phyloP scores from a whole-genome alignment of 202 grass and related monocot genomes.

The Zizania palustris region DNA sequence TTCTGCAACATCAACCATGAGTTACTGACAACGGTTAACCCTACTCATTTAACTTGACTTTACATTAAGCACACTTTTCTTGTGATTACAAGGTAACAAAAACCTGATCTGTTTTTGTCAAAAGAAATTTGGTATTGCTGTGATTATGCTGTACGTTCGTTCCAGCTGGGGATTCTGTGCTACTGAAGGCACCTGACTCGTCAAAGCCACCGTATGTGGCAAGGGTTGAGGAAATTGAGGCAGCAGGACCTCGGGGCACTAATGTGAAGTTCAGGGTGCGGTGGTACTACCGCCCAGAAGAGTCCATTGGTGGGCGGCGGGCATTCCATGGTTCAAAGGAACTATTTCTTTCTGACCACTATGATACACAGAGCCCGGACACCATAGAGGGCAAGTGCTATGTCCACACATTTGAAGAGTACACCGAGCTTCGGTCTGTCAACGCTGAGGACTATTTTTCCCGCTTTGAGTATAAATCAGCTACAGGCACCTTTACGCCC shows the following conservation, averaged over 20 bases:
- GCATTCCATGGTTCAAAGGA: slow-evolving; percentile 77
- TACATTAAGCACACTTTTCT: neutral
- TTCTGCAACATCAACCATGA: neutral
- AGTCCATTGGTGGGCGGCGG: slow-evolving; percentile 60
- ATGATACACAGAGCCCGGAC: slow-evolving; percentile 64
- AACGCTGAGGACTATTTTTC: slow-evolving; percentile 76
- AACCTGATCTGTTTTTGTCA: neutral
- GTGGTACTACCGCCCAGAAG: slow-evolving; percentile 79
- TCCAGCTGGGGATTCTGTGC: slow-evolving; percentile 67
- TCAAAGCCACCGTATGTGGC: slow-evolving; percentile 69
- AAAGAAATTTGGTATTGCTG: neutral
- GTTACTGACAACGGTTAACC: too few species aligned
- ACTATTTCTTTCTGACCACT: slow-evolving; percentile 76
- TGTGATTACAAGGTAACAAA: neutral
- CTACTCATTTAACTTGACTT: neutral
- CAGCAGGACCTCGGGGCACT: slow-evolving; percentile 43
- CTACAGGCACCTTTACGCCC: slow-evolving; percentile 66
- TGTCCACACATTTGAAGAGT: slow-evolving; percentile 65
- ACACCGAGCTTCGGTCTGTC: slow-evolving; percentile 71
- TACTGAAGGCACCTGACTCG: slow-evolving; percentile 63
- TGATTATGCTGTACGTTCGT: neutral
- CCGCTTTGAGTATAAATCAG: slow-evolving; percentile 74
- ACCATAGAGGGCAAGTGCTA: slow-evolving; percentile 69
- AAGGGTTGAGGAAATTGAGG: slow-evolving; percentile 64
- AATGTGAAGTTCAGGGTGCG: slow-evolving; percentile 62